A percentile compares a stretch with the other conserved stretches of the same genome.
Evolutionary conservation across 2,329 filamentous ascomycete species (phyloP).

Genomic region (Myriosclerotinia duriaeana): DNA sequence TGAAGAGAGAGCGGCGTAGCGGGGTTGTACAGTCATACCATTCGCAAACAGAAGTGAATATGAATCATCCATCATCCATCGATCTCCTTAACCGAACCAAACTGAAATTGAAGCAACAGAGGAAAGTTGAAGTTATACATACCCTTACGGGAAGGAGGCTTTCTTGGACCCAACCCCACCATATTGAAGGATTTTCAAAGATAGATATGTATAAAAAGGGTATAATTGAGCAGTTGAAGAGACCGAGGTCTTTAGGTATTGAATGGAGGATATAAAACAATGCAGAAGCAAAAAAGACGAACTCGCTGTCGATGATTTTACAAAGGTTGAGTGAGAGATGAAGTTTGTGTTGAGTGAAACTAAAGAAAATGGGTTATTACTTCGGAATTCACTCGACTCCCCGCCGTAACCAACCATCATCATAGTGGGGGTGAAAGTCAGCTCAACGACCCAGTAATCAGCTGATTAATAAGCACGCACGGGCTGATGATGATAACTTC

Average conservation of each 20-base stretch:
- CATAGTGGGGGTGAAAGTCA: not conserved
- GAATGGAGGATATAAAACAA: conserved; percentile 5
- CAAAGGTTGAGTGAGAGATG: not conserved
- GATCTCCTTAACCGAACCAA: not conserved
- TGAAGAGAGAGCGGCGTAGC: not conserved
- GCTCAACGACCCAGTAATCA: not conserved
- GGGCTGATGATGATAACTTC: not conserved
- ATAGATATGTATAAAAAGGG: not conserved
- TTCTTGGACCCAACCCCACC: conserved; percentile 64
- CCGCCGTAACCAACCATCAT: not conserved
- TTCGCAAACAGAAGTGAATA: not conserved
- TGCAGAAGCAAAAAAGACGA: not conserved
- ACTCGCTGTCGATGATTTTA: not conserved
- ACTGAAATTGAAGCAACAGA: not conserved
- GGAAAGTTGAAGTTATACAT: conserved; percentile 44
- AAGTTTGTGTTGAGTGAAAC: conserved; percentile 11
- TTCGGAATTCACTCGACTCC: conserved; percentile 11
- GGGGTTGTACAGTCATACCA: not conserved
- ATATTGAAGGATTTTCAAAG: conserved; percentile 45
- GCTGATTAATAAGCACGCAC: conserved; percentile 7
- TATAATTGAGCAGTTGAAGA: not conserved
- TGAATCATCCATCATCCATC: not conserved
- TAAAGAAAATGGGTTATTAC: not conserved
- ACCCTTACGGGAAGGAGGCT: conserved; percentile 71
- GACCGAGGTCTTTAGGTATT: not conserved